These are phyloP conservation scores for Tolypocladium inflatum DNA, from an alignment of 2,329 filamentous ascomycete species.

Conservation along the genomic window DNA sequence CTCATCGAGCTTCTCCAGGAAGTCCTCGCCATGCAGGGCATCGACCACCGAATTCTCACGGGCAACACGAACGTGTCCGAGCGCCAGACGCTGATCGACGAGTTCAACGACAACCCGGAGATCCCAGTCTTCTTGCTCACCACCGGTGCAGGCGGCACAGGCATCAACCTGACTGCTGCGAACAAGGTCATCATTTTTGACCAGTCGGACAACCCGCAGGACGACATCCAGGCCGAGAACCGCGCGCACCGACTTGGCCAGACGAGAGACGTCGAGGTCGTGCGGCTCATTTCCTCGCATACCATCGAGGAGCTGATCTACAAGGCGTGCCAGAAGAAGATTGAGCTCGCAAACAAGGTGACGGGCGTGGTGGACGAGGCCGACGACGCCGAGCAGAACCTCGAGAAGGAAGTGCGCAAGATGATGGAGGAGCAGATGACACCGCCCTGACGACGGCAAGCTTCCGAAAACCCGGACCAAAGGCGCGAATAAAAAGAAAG, in stretches of 20 bases:
- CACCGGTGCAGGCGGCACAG: conserved; percentile 90
- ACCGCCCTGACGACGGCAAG: conserved; percentile 20
- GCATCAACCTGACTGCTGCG: conserved; percentile 88
- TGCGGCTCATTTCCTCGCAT: conserved; percentile 67
- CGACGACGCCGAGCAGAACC: conserved; percentile 20
- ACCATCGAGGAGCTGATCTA: conserved; percentile 94
- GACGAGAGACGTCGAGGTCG: conserved; percentile 80
- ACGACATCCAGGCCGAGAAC: conserved; percentile 97
- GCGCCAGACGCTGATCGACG: conserved; percentile 79
- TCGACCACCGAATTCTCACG: conserved; percentile 78
- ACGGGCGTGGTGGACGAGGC: conserved; percentile 30
- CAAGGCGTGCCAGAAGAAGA: conserved; percentile 82
- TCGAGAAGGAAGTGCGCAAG: conserved; percentile 34
- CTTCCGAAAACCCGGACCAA: not conserved
- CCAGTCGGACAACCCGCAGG: conserved; percentile 93
- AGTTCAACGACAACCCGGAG: conserved; percentile 64
- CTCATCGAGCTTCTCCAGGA: conserved; percentile 85
- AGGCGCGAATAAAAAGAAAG: not conserved
- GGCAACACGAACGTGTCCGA: conserved; percentile 73
- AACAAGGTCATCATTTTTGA: conserved; percentile 99
- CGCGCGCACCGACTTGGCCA: conserved; percentile 92
- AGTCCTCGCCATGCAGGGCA: conserved; percentile 62
- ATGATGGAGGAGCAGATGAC: conserved; percentile 32
- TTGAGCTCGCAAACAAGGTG: conserved; percentile 67
- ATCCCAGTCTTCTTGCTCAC: conserved; percentile 91